Percentiles rank a stretch among this genome's conserved stretches.
phyloP scores from a whole-genome alignment of 495 filamentous ascomycete species.

The Penicillium alfredii region DNA sequence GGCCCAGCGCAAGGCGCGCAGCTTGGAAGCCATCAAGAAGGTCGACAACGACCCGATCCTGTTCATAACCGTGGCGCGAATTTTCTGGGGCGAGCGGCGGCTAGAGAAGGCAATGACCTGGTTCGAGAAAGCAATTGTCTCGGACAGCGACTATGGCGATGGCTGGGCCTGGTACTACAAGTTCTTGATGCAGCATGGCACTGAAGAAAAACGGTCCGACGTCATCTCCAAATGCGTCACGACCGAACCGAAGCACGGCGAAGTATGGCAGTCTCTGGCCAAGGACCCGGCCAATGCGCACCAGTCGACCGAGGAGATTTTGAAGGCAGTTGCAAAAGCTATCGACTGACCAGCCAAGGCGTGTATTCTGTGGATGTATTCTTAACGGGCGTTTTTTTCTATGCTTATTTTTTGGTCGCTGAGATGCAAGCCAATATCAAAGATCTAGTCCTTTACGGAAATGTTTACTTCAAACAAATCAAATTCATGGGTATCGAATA shows the following conservation, averaged over 20 bases:
- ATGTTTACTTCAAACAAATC: too few species aligned
- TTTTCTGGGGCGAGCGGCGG: constrained; percentile 73
- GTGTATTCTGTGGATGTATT: constrained; percentile 5
- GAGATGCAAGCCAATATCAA: constrained; percentile 5
- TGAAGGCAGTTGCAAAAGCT: constrained; percentile 63
- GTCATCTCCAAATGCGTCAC: constrained; percentile 67
- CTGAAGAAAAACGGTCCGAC: constrained; percentile 80
- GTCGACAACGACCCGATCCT: constrained; percentile 85
- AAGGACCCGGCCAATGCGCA: constrained; percentile 79
- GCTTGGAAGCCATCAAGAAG: constrained; percentile 92
- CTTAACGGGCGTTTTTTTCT: constrained; percentile 1
- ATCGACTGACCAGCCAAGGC: constrained; percentile 18
- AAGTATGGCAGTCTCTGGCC: constrained; percentile 79
- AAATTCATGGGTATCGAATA: constrained; percentile 35
- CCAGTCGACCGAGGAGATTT: constrained; percentile 68
- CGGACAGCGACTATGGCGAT: constrained; percentile 82
- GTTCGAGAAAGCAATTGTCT: constrained; percentile 91
- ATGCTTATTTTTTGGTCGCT: too few species aligned
- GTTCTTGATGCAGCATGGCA: constrained; percentile 85
- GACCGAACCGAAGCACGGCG: constrained; percentile 84
- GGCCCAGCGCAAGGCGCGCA: constrained; percentile 83
- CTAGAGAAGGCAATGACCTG: constrained; percentile 89
- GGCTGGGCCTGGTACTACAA: constrained; percentile 98
- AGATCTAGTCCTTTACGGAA: too few species aligned
- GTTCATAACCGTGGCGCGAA: constrained; percentile 69